Base-by-base conservation (phyloP, 108 stramenopile species). In the Nitzschia putrida region DNA sequence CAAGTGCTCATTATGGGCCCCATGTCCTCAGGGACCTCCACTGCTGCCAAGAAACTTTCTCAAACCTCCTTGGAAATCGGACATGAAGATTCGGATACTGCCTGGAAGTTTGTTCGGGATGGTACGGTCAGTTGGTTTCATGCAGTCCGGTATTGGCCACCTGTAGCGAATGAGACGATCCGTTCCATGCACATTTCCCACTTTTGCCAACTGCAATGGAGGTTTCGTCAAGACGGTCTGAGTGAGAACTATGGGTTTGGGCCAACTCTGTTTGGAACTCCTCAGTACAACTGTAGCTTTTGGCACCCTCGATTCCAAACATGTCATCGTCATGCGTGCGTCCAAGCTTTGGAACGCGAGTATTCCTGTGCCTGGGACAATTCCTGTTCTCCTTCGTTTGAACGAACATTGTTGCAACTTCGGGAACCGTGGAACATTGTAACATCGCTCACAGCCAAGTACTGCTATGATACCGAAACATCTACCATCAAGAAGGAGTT, bases 1-100 rank as follows among this genome's bases (percentile, higher is more conserved):
- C 89, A 88, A 58, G 57, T 90, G 3, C 74, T 90, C 25, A 85
- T 90, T 47, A 56, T 90, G 0, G 85, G 86, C 26, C 64, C 75
- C 34, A 85, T 85, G 57, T 64, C 60, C 18, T 68, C 61, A 18
- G 77, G 69, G 10, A 78, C 72, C 1, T 66, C 57, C 18, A 72
- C 75, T 18, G 45, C 69, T 3, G 56, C 71, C 29, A 16, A 57
- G 23, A 57, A 77, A 42, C 37, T 80, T 10, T 54, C 65, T 6
- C 52, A 50, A 14, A 20, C 18, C 10, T 24, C 54, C 12, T 47
- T 83, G 56, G 83, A 83, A 73, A 54, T 83, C 50, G 74, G 67
- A 14, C 71, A 76, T 54, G 78, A 83, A 79, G 58, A 66, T 37
- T 57, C 72, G 53, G 68, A 79, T 26, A 39, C 72, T 10, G 34